Evolutionary conservation across 805 yeast genomes (phyloP).

Genomic region (Zygosaccharomyces lentus): DNA sequence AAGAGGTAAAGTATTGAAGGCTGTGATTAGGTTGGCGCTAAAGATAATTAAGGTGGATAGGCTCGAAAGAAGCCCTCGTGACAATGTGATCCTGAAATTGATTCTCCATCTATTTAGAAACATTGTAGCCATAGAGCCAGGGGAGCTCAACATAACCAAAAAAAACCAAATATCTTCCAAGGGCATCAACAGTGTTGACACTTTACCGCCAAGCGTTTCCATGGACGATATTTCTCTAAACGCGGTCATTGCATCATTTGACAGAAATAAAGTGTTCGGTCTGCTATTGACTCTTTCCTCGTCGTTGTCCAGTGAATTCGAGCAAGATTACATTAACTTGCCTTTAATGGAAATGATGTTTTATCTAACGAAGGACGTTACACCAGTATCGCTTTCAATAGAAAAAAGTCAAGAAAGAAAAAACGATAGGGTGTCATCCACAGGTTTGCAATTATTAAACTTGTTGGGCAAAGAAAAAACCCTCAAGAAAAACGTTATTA

Average conservation of each 20-base stretch:
- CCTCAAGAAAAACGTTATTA: constrained; percentile 45
- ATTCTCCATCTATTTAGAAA: constrained; percentile 74
- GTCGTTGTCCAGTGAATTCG: constrained; percentile 60
- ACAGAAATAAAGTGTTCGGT: constrained; percentile 67
- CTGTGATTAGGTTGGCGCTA: constrained; percentile 63
- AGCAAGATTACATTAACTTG: constrained; percentile 53
- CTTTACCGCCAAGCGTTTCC: constrained; percentile 53
- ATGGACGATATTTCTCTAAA: constrained; percentile 65
- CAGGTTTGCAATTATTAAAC: constrained; percentile 44
- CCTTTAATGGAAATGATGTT: constrained; percentile 67
- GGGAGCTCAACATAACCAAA: constrained; percentile 47
- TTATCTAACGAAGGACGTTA: constrained; percentile 55
- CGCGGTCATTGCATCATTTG: constrained; percentile 52
- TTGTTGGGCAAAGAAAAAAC: constrained; percentile 59
- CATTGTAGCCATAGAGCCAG: constrained; percentile 71
- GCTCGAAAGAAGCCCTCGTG: constrained; percentile 60
- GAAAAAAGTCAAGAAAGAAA: not conserved
- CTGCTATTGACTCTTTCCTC: constrained; percentile 69
- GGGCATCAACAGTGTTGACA: constrained; percentile 28
- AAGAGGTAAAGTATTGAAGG: constrained; percentile 59
- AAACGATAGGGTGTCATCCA: constrained; percentile 18
- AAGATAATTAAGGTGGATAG: constrained; percentile 52
- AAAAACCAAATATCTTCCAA: constrained; percentile 36
- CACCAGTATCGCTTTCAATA: constrained; percentile 28
- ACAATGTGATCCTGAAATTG: constrained; percentile 65